A percentile compares a stretch with the other conserved stretches of the same genome.
phyloP scores from a whole-genome alignment of 106 monocot genomes.

The Dactylorhiza incarnata region DNA sequence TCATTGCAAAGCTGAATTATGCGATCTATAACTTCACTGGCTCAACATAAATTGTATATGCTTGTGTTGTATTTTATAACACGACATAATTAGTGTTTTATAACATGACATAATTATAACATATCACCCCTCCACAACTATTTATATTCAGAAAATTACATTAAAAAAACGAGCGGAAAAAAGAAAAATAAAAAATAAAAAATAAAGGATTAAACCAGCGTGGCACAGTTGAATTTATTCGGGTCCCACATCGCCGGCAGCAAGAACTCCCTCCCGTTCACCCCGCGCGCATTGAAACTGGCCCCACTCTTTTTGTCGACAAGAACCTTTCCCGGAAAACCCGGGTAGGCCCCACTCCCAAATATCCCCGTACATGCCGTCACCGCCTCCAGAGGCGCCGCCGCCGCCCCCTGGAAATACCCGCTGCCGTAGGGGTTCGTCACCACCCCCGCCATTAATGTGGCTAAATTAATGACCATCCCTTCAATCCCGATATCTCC shows the following conservation, averaged over 20 bases:
- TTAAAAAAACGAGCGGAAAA: not conserved
- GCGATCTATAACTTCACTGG: not conserved
- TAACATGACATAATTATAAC: not conserved
- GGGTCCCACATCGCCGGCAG: slow-evolving; percentile 49
- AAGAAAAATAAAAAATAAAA: not conserved
- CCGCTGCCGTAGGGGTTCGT: slow-evolving; percentile 53
- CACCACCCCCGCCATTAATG: slow-evolving; percentile 37
- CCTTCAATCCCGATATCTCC: slow-evolving; percentile 50
- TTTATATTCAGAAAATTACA: not conserved
- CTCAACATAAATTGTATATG: not conserved
- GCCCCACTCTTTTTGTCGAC: slow-evolving; percentile 29
- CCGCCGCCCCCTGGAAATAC: slow-evolving; percentile 35
- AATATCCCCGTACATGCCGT: slow-evolving; percentile 43
- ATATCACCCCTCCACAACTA: no score
- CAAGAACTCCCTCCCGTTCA: slow-evolving; percentile 37
- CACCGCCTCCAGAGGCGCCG: slow-evolving; percentile 43
- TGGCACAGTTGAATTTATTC: slow-evolving; percentile 20
- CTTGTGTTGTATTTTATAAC: not conserved
- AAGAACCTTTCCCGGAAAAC: slow-evolving; percentile 34
- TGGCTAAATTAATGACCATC: slow-evolving; percentile 45
- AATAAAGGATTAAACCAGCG: slow-evolving; percentile 16
- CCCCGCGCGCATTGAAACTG: slow-evolving; percentile 42
- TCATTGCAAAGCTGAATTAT: no score
- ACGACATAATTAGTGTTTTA: not conserved
- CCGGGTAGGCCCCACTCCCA: slow-evolving; percentile 45